Evolutionary conservation across 768 basidiomycete species (phyloP).

Genomic region (Boletus coccyginus): DNA sequence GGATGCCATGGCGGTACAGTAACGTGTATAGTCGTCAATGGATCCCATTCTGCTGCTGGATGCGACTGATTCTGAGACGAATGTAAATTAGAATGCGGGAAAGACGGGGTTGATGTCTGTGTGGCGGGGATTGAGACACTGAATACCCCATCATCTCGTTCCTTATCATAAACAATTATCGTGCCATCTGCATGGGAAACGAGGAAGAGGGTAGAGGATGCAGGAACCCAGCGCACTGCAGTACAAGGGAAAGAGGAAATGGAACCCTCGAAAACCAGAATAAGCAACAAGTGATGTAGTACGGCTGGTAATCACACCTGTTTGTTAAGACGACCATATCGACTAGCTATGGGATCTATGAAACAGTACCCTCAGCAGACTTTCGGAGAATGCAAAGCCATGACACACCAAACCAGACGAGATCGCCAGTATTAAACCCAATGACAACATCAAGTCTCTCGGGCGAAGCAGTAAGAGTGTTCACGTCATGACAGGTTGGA

Average conservation of each 20-base stretch:
- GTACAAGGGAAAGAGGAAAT: slow-evolving; percentile 82
- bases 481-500: slow-evolving; percentile 91
- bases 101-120: slow-evolving; percentile 27
- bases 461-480: slow-evolving; percentile 69
- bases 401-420: slow-evolving; percentile 88
- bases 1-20: slow-evolving; percentile 89
- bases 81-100: slow-evolving; percentile 25
- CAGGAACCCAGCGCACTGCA: slow-evolving; percentile 87
- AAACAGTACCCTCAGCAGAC: slow-evolving; percentile 4
- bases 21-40: slow-evolving; percentile 70
- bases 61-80: slow-evolving; percentile 24
- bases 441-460: slow-evolving; percentile 86
- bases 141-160: slow-evolving; percentile 83
- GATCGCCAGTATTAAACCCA: slow-evolving; percentile 92
- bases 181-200: slow-evolving; percentile 89
- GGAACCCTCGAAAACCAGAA: slow-evolving; percentile 49
- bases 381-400: neutral
- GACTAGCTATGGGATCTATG: slow-evolving; percentile 73
- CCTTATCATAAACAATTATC: slow-evolving; percentile 86
- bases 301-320: slow-evolving; percentile 43
- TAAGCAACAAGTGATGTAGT: slow-evolving; percentile 9
- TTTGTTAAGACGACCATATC: slow-evolving; percentile 87
- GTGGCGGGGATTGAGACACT: slow-evolving; percentile 53
- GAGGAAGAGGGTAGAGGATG: slow-evolving; percentile 75
- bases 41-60: slow-evolving; percentile 63